A percentile compares a stretch with the other conserved stretches of the same genome.
These are phyloP conservation scores for Lecanicillium sp. DNA, from an alignment of 2,329 filamentous ascomycete genomes.

Conservation along the genomic window DNA sequence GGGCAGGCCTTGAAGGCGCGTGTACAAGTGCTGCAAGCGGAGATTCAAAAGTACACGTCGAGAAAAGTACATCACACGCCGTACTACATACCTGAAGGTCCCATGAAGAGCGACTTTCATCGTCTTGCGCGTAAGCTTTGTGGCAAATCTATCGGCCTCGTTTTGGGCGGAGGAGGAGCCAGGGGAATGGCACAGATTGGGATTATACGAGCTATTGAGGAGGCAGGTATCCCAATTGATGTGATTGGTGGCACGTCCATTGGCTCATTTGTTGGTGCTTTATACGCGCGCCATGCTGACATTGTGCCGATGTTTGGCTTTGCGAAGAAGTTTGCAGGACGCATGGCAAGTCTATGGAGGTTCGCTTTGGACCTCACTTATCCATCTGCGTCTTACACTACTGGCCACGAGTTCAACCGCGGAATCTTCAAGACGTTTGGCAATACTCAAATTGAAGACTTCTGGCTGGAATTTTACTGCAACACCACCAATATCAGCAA, in stretches of 20 bases:
- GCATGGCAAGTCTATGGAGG: slow-evolving; percentile 99
- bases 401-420: slow-evolving; percentile 96
- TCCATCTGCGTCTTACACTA: slow-evolving; percentile 93
- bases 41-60: slow-evolving; percentile 97
- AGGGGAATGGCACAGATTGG: slow-evolving; percentile 88
- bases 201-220: slow-evolving; percentile 89
- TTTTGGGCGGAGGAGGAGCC: slow-evolving; percentile 88
- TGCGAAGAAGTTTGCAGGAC: slow-evolving; percentile 92
- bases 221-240: slow-evolving; percentile 92
- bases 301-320: slow-evolving; percentile 94
- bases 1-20: slow-evolving; percentile 83
- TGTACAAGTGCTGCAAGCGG: slow-evolving; percentile 89
- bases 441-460: slow-evolving; percentile 95
- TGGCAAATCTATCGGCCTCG: slow-evolving; percentile 88
- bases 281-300: slow-evolving; percentile 94
- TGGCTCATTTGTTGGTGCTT: slow-evolving; percentile 85
- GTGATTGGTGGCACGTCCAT: slow-evolving; percentile 95
- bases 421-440: slow-evolving; percentile 99
- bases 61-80: slow-evolving; percentile 82
- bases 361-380: slow-evolving; percentile 95
- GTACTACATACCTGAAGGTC: slow-evolving; percentile 82
- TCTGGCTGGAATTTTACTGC: slow-evolving; percentile 98
- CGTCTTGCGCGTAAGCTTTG: slow-evolving; percentile 82
- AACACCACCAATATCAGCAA: slow-evolving; percentile 99
- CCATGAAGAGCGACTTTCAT: slow-evolving; percentile 96